These are phyloP conservation scores for Didymella segeticola DNA, from an alignment of 2,329 filamentous ascomycete genomes.

Conservation along the genomic window DNA sequence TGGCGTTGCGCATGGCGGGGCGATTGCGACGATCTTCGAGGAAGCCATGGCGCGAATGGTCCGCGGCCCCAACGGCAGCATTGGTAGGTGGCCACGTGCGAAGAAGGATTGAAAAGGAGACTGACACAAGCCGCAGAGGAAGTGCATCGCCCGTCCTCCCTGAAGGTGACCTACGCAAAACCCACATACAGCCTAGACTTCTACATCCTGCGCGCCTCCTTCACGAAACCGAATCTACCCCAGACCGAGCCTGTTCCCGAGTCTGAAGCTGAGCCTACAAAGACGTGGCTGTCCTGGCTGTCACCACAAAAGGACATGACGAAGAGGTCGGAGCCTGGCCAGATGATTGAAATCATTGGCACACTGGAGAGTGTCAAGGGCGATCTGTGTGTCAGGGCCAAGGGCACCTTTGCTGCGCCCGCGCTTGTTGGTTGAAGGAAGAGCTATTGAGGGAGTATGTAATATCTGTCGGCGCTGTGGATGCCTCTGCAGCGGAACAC, in stretches of 20 bases:
- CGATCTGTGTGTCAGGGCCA: slow-evolving; percentile 64
- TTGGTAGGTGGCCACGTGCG: slow-evolving; percentile 29
- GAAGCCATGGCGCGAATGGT: slow-evolving; percentile 72
- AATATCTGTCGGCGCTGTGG: no score
- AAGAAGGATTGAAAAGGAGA: not conserved
- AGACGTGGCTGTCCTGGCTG: slow-evolving; percentile 40
- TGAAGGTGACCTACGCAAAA: slow-evolving; percentile 66
- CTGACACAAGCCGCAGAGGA: slow-evolving; percentile 27
- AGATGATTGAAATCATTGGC: slow-evolving; percentile 58
- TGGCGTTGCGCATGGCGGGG: slow-evolving; percentile 73
- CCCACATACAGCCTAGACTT: slow-evolving; percentile 67
- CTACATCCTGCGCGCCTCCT: slow-evolving; percentile 65
- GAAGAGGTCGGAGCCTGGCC: slow-evolving; percentile 52
- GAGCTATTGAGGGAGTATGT: no score
- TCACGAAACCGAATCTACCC: slow-evolving; percentile 36
- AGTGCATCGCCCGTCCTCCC: slow-evolving; percentile 41
- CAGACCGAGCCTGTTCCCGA: slow-evolving; percentile 34
- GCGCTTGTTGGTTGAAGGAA: slow-evolving; percentile 8
- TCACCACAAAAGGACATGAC: slow-evolving; percentile 47
- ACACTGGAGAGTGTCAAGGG: slow-evolving; percentile 64
- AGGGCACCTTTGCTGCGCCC: slow-evolving; percentile 32
- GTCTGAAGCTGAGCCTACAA: slow-evolving; percentile 33
- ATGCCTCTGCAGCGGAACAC: not conserved
- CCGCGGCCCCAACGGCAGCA: slow-evolving; percentile 55
- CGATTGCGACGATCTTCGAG: slow-evolving; percentile 71